Evolutionary conservation across 768 basidiomycete genomes (phyloP).

Genomic region (Candolleomyces aberdarensis): DNA sequence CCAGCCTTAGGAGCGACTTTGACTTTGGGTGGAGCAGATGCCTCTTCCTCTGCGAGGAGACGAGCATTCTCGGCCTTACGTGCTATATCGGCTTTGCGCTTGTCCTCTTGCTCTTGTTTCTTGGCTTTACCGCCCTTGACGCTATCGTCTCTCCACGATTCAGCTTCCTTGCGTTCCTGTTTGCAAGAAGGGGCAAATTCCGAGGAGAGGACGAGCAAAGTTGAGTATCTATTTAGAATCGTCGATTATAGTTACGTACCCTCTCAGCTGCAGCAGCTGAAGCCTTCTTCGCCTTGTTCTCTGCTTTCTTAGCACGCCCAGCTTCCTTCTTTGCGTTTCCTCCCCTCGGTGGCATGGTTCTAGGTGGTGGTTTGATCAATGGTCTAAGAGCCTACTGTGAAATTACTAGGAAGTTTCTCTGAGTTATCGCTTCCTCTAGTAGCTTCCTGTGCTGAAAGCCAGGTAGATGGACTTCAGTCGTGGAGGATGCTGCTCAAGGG

Average conservation of each 20-base stretch:
- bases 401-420: no score
- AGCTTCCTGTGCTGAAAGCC: no score
- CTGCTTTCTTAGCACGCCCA: slow-evolving; percentile 87
- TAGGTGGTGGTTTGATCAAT: no score
- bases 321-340: slow-evolving; percentile 91
- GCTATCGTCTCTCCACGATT: slow-evolving; percentile 63
- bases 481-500: no score
- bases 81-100: slow-evolving; percentile 74
- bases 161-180: slow-evolving; percentile 72
- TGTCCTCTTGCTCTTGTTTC: slow-evolving; percentile 76
- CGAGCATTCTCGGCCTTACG: slow-evolving; percentile 86
- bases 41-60: slow-evolving; percentile 87
- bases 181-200: neutral
- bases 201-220: neutral
- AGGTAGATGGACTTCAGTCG: no score
- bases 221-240: neutral
- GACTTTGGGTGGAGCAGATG: slow-evolving; percentile 49
- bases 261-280: slow-evolving; percentile 57
- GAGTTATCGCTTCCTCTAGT: no score
- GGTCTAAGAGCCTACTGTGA: no score
- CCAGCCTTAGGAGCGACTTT: slow-evolving; percentile 66
- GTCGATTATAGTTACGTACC: slow-evolving; percentile 31
- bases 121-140: slow-evolving; percentile 56
- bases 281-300: slow-evolving; percentile 83
- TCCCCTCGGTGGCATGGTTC: slow-evolving; percentile 78